phyloP scores from a whole-genome alignment of 148 eudicot species.

The Fagopyrum esculentum region DNA sequence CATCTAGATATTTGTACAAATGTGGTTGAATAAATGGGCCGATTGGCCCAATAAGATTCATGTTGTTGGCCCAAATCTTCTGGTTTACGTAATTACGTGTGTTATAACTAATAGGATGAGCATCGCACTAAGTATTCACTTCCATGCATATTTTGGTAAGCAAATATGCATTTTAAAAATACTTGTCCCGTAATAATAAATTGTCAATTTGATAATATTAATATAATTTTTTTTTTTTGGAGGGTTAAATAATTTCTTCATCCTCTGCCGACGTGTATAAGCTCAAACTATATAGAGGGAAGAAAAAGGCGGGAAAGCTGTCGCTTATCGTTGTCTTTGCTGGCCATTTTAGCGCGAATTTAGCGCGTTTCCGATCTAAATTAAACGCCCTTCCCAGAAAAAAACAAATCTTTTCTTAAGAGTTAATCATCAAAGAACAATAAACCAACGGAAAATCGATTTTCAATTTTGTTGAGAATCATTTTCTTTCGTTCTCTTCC shows the following conservation, averaged over 20 bases:
- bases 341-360: not conserved
- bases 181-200: not conserved
- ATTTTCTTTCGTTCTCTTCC: not conserved
- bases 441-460: constrained; percentile 6
- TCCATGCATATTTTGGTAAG: no score
- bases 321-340: not conserved
- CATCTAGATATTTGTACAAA: not conserved
- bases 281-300: not conserved
- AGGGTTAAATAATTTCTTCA: no score
- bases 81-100: no score
- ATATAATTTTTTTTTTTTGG: no score
- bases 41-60: not conserved
- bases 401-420: not conserved
- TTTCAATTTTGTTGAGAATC: constrained; percentile 4
- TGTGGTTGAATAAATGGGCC: not conserved
- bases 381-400: not conserved
- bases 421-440: not conserved
- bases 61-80: not conserved
- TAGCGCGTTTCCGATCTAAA: not conserved
- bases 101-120: no score
- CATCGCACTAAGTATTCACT: no score
- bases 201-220: not conserved
- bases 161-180: no score
- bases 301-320: not conserved
- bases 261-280: not conserved